phyloP scores from a whole-genome alignment of 164 flowering plant genomes.

The Chimonanthus praecox region DNA sequence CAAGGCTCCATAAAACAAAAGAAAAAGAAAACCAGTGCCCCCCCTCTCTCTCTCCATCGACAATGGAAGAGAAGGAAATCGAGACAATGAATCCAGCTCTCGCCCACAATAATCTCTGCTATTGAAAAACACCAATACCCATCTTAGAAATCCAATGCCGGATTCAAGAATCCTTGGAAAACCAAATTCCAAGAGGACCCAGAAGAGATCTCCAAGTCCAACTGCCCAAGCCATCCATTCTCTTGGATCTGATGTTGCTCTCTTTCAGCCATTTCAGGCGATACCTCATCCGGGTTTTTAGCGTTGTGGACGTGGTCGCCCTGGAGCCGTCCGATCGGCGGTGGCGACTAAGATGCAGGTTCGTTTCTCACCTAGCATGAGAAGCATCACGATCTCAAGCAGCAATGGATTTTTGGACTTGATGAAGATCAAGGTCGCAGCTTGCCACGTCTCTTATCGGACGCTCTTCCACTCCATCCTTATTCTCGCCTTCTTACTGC shows the following conservation, averaged over 20 bases:
- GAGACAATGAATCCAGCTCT: not conserved
- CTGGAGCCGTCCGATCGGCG: slow-evolving; percentile 16
- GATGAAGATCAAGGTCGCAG: slow-evolving; percentile 99
- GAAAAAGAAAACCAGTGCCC: not conserved
- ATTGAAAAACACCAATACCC: not conserved
- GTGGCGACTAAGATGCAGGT: slow-evolving; percentile 86
- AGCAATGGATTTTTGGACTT: slow-evolving; percentile 77
- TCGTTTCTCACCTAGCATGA: slow-evolving; percentile 99
- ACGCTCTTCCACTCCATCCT: slow-evolving; percentile 87
- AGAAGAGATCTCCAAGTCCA: slow-evolving; percentile 8
- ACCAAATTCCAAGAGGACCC: slow-evolving; percentile 5
- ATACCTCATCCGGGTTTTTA: slow-evolving; percentile 6
- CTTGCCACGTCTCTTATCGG: slow-evolving; percentile 87
- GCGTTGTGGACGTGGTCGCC: slow-evolving; percentile 6
- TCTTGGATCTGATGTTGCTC: slow-evolving; percentile 20
- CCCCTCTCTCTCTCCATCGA: not conserved
- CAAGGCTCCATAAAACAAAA: not conserved
- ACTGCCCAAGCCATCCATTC: not conserved
- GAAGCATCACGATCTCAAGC: slow-evolving; percentile 87
- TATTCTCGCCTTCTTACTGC: slow-evolving; percentile 80
- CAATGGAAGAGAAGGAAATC: slow-evolving; percentile 2
- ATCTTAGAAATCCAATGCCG: slow-evolving; percentile 9
- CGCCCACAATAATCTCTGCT: not conserved
- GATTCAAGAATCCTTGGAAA: slow-evolving; percentile 2
- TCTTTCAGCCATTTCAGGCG: slow-evolving; percentile 3